Conservation (phyloP, 179 eudicot genomes). For the Silene coronaria region DNA sequence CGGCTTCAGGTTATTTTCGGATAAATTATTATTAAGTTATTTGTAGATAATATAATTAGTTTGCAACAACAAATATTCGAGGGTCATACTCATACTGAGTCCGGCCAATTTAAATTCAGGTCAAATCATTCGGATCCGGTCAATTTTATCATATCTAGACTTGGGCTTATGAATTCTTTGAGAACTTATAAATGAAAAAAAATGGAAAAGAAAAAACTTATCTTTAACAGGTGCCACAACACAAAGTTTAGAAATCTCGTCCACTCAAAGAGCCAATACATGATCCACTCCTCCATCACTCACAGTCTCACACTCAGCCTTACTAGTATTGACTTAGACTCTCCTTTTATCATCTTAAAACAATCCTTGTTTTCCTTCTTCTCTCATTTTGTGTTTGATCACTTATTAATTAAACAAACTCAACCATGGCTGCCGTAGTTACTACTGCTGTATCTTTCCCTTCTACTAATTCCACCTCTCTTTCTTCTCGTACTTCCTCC, state of each 20-base stretch:
- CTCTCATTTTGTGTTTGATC: neutral
- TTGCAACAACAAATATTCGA: too few relatives aligned
- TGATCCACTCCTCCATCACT: slow-evolving; percentile 33
- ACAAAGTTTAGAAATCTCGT: slow-evolving; percentile 45
- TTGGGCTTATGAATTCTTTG: too few relatives aligned
- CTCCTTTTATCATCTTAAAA: neutral
- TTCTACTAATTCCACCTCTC: slow-evolving; percentile 52
- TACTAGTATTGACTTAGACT: too few relatives aligned
- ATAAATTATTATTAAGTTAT: too few relatives aligned
- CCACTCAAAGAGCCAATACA: slow-evolving; percentile 45
- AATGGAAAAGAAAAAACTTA: slow-evolving; percentile 41
- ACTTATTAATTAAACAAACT: neutral
- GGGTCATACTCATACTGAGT: too few relatives aligned
- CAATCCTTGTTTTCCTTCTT: neutral
- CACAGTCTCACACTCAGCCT: neutral
- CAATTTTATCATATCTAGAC: too few relatives aligned
- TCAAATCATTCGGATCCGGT: too few relatives aligned
- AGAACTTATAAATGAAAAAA: too few relatives aligned
- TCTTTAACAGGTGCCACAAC: slow-evolving; percentile 55
- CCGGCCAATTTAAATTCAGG: too few relatives aligned
- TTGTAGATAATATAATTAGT: too few relatives aligned
- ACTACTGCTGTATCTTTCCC: slow-evolving; percentile 80
- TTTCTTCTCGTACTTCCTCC: slow-evolving; percentile 45
- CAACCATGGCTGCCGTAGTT: slow-evolving; percentile 66
- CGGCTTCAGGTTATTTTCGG: too few relatives aligned